Evolutionary conservation across 2,329 filamentous ascomycete genomes (phyloP).

Genomic region (Alternaria gaisen): DNA sequence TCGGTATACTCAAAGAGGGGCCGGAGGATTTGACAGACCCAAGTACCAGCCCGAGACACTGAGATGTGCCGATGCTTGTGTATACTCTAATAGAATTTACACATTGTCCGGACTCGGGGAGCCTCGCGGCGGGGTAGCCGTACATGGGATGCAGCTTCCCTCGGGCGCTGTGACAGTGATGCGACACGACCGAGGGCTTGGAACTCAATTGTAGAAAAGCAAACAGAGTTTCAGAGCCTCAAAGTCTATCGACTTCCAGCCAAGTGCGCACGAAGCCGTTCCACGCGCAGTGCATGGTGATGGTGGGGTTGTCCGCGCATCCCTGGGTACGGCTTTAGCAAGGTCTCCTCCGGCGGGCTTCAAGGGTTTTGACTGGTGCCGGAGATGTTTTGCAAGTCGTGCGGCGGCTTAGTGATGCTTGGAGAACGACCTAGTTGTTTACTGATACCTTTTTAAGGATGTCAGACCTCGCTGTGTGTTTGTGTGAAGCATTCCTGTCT

Average conservation of each 20-base stretch:
- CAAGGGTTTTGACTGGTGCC: conserved; percentile 33
- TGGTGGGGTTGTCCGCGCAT: conserved; percentile 40
- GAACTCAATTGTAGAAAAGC: neutral
- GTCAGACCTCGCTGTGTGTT: conserved; percentile 25
- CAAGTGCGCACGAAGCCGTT: conserved; percentile 10
- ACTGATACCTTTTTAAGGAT: conserved; percentile 30
- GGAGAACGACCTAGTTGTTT: conserved; percentile 36
- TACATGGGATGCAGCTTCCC: conserved; percentile 13
- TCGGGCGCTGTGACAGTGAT: conserved; percentile 27
- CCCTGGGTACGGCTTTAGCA: conserved; percentile 40
- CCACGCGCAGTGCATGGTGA: conserved; percentile 13
- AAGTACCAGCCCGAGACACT: conserved; percentile 19
- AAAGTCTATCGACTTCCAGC: neutral
- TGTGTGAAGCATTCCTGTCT: conserved; percentile 27
- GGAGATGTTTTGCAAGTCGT: conserved; percentile 46
- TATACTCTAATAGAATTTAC: conserved; percentile 27
- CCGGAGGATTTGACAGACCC: conserved; percentile 25
- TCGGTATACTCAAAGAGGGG: conserved; percentile 23
- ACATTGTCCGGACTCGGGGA: conserved; percentile 32
- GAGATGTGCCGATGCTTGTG: conserved; percentile 26
- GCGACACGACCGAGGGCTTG: conserved; percentile 23
- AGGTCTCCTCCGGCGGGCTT: conserved; percentile 38
- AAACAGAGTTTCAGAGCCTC: conserved; percentile 6
- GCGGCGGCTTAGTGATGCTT: conserved; percentile 48
- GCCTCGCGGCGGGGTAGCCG: conserved; percentile 29